phyloP scores from a whole-genome alignment of 768 basidiomycete genomes.

The Tephrocybe rancida region DNA sequence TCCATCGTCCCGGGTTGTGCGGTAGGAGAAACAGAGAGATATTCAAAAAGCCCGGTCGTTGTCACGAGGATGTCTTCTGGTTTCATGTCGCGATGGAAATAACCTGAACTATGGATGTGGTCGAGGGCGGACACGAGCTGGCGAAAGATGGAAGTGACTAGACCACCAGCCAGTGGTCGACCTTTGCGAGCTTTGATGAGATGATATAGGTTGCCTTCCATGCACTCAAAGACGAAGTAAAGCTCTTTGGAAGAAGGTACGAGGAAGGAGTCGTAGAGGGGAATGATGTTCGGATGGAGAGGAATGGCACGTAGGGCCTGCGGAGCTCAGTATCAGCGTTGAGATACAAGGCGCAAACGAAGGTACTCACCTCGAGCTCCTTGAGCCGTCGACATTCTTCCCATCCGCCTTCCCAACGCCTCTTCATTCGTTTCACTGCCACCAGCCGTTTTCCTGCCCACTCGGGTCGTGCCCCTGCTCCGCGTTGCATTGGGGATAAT shows the following conservation, averaged over 20 bases:
- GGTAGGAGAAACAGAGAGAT: conserved; percentile 75
- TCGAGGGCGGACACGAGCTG: conserved; percentile 90
- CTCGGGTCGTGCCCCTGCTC: conserved; percentile 88
- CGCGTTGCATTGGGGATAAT: conserved; percentile 94
- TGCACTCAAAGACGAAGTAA: conserved; percentile 99
- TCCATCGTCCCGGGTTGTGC: conserved; percentile 63
- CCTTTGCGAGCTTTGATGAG: conserved; percentile 97
- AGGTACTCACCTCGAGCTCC: conserved; percentile 81
- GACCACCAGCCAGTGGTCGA: conserved; percentile 91
- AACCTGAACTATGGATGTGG: conserved; percentile 91
- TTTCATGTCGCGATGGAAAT: conserved; percentile 99
- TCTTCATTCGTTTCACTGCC: conserved; percentile 98
- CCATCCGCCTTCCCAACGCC: conserved; percentile 97
- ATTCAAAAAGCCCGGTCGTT: conserved; percentile 95
- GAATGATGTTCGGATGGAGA: conserved; percentile 96
- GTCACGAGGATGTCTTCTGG: conserved; percentile 99
- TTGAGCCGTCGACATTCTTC: conserved; percentile 94
- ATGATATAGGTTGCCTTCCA: conserved; percentile 99
- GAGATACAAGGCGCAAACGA: conserved; percentile 11
- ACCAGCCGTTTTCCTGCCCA: conserved; percentile 95
- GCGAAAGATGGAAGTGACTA: conserved; percentile 91
- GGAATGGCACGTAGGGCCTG: conserved; percentile 95
- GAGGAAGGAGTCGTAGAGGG: conserved; percentile 98
- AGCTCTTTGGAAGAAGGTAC: conserved; percentile 95
- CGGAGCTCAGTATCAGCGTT: conserved; percentile 17